Evolutionary conservation across 805 yeast species (phyloP).

Genomic region (Candida glaebosa): DNA sequence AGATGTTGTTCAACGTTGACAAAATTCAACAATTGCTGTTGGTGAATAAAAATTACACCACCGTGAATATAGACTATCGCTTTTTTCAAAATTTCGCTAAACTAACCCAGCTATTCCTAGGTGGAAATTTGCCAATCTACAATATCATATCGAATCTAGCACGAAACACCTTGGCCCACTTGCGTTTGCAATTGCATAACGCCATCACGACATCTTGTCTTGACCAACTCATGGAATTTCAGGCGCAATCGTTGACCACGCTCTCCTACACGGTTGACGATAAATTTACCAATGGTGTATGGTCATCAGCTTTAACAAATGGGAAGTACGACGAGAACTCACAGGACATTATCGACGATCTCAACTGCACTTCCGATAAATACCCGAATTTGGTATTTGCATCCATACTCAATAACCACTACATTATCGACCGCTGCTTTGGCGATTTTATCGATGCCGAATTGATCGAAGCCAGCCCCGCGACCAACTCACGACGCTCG

Average conservation of each 20-base stretch:
- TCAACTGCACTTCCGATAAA: slow-evolving; percentile 4
- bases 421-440: slow-evolving; percentile 2
- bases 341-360: slow-evolving; percentile 1
- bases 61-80: background rate
- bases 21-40: background rate
- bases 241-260: background rate
- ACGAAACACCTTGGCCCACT: background rate
- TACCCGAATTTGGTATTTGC: slow-evolving; percentile 3
- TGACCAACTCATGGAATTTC: background rate
- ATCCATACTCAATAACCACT: slow-evolving; percentile 1
- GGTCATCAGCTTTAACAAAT: background rate
- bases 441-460: slow-evolving; percentile 6
- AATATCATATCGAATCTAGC: background rate
- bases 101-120: background rate
- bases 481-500: background rate
- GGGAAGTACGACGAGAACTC: background rate
- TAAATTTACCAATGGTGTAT: slow-evolving; percentile 2
- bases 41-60: background rate
- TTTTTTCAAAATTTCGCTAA: background rate
- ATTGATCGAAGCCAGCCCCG: background rate
- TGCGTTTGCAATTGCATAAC: background rate
- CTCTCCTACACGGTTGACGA: background rate
- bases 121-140: background rate
- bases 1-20: background rate
- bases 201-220: background rate